phyloP scores from a whole-genome alignment of 345 rosid genomes.

The Populus deltoides region DNA sequence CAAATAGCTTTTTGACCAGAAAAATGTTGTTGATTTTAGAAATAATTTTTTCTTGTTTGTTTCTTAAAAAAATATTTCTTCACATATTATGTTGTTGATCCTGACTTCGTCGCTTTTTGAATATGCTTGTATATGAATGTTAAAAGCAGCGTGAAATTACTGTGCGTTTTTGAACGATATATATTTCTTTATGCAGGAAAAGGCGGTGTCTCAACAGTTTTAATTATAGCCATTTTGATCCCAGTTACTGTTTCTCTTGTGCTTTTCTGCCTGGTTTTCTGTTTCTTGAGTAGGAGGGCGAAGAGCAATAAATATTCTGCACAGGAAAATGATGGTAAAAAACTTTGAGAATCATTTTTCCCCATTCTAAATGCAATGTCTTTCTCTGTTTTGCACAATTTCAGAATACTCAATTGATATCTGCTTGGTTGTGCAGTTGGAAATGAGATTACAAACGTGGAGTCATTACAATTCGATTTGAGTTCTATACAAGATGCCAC shows the following conservation, averaged over 20 bases:
- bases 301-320: conserved; percentile 23
- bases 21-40: no score
- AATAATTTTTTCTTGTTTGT: no score
- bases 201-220: conserved; percentile 17
- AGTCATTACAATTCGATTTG: conserved; percentile 45
- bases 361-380: not conserved
- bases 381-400: not conserved
- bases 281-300: conserved; percentile 30
- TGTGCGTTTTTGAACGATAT: no score
- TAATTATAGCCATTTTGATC: conserved; percentile 30
- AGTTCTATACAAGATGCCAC: conserved; percentile 42
- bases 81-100: not conserved
- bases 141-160: not conserved
- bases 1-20: no score
- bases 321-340: conserved; percentile 36
- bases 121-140: not conserved
- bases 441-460: conserved; percentile 30
- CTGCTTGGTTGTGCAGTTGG: conserved; percentile 25
- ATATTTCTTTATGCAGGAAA: conserved; percentile 20
- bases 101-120: not conserved
- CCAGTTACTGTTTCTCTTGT: conserved; percentile 21
- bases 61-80: no score
- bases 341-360: no score
- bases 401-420: not conserved
- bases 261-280: conserved; percentile 28